These are phyloP conservation scores for Diplodia intermedia DNA, from an alignment of 2,329 filamentous ascomycete genomes.

Conservation along the genomic window DNA sequence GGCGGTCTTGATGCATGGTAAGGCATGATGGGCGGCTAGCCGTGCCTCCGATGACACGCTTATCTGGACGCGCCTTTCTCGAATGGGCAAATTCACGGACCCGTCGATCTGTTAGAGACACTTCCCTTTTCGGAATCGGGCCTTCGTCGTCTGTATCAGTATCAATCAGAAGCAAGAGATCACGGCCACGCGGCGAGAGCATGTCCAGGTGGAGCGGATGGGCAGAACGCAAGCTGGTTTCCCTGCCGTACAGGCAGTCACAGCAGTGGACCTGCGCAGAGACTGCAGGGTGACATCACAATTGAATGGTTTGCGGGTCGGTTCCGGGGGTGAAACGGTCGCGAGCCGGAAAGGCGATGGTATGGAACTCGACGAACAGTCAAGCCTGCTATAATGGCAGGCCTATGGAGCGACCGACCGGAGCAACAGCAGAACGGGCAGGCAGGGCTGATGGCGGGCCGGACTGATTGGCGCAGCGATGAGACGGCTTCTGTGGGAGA, in stretches of 20 bases:
- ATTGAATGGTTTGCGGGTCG: constrained; percentile 15
- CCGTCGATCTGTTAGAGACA: constrained; percentile 16
- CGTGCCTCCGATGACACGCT: constrained; percentile 10
- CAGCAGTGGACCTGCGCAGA: background rate
- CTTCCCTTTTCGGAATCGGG: constrained; percentile 1
- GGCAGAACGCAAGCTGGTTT: background rate
- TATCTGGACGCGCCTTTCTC: constrained; percentile 9
- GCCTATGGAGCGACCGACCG: constrained; percentile 7
- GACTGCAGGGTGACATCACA: constrained; percentile 28
- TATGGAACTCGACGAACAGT: constrained; percentile 15
- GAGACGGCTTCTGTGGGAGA: constrained; percentile 27
- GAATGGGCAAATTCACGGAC: constrained; percentile 19
- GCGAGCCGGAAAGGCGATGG: constrained; percentile 12
- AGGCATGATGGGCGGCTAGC: constrained; percentile 23
- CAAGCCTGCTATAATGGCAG: constrained; percentile 13
- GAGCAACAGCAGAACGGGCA: constrained; percentile 6
- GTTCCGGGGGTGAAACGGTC: constrained; percentile 27
- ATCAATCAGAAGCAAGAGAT: background rate
- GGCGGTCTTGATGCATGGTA: constrained; percentile 12
- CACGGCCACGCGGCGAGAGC: background rate
- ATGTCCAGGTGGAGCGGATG: background rate
- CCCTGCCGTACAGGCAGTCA: background rate
- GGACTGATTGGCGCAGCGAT: constrained; percentile 15
- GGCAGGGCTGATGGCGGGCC: background rate
- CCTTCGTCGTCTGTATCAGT: background rate